A percentile compares a stretch with the other conserved stretches of the same genome.
phyloP scores from a whole-genome alignment of 192 early-diverging fungal genomes.

The Chytriomyces confervae region DNA sequence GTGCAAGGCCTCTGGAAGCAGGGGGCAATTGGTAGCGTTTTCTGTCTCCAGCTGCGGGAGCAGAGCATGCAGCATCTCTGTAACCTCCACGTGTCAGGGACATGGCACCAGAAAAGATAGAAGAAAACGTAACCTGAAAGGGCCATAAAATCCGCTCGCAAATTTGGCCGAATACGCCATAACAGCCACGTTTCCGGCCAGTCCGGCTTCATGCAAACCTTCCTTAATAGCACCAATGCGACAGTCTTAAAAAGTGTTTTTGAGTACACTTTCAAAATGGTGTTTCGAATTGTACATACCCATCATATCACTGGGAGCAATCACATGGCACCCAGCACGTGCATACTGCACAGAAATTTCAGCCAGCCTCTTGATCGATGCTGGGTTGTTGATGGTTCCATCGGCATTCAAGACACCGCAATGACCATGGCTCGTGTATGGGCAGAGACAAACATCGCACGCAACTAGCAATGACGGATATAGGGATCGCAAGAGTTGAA shows the following conservation, averaged over 20 bases:
- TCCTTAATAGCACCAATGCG: slow-evolving; percentile 93
- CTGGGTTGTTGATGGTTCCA: slow-evolving; percentile 82
- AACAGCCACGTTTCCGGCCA: slow-evolving; percentile 80
- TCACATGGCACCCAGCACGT: slow-evolving; percentile 87
- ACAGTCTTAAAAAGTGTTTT: neutral
- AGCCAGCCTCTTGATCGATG: slow-evolving; percentile 78
- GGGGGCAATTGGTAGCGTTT: slow-evolving; percentile 95
- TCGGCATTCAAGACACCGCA: slow-evolving; percentile 77
- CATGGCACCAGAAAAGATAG: neutral
- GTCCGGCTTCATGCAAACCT: slow-evolving; percentile 71
- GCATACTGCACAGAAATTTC: slow-evolving; percentile 88
- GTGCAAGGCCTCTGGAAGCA: slow-evolving; percentile 84
- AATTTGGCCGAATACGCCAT: slow-evolving; percentile 99
- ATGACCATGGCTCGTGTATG: slow-evolving; percentile 95
- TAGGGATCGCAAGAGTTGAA: slow-evolving; percentile 73
- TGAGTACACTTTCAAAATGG: neutral
- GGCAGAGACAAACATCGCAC: slow-evolving; percentile 96
- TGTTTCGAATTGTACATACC: slow-evolving; percentile 58
- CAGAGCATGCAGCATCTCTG: slow-evolving; percentile 88
- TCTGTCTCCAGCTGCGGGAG: slow-evolving; percentile 90
- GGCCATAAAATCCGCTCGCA: slow-evolving; percentile 93
- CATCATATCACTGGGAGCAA: slow-evolving; percentile 98
- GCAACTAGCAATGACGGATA: slow-evolving; percentile 86
- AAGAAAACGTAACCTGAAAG: slow-evolving; percentile 73
- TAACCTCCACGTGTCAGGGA: slow-evolving; percentile 9